Base-by-base conservation (phyloP, 176 grass and related monocot genomes). In the Oryza australiensis region DNA sequence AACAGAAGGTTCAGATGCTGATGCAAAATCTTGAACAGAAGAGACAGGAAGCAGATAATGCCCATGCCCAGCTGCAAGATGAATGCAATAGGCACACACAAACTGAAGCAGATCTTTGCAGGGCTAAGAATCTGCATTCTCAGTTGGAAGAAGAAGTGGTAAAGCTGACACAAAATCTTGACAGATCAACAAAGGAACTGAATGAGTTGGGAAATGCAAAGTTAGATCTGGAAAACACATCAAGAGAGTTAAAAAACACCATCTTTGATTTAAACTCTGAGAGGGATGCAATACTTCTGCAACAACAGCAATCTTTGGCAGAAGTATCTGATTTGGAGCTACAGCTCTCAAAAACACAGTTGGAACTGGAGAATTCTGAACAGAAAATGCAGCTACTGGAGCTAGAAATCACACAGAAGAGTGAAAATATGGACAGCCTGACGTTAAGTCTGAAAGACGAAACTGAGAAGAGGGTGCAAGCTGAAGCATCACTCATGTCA, bases 391-490 rank as follows among this genome's bases (percentile, higher is more conserved):
- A 80, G 72, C 43, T 83, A 68, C 82, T 75, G 70, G 87, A 78
- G 49, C 82, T 65, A 94, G 87, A 89, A 88, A 79, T 82, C 22
- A 60, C 75, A 76, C 75, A 78, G 67, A 88, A 87, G 83, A 88
- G 70, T 43, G 75, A 84, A 86, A 73, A 9, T 30, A 29, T 86
- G 3, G 26, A 64, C 68, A 83, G n/a, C 75, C 62, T 90, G 43
- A 74, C 82, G 38, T 30, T 69, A 5, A 82, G 38, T 64, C 62
- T 86, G 88, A 78, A 86, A 86, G 74, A 90, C 13, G 74, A 86
- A 74, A 32, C 78, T 37, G 84, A 74, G 48, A 86, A 86, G 79
- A 82, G 74, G 62, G 62, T 79, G 62, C 62, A 90, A 79, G 79
- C 74, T 73, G 79, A 90, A 86, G 53, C 29, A 60, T 68, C 74